phyloP scores from a whole-genome alignment of 805 yeast species.

The Monosporozyma aerobia region DNA sequence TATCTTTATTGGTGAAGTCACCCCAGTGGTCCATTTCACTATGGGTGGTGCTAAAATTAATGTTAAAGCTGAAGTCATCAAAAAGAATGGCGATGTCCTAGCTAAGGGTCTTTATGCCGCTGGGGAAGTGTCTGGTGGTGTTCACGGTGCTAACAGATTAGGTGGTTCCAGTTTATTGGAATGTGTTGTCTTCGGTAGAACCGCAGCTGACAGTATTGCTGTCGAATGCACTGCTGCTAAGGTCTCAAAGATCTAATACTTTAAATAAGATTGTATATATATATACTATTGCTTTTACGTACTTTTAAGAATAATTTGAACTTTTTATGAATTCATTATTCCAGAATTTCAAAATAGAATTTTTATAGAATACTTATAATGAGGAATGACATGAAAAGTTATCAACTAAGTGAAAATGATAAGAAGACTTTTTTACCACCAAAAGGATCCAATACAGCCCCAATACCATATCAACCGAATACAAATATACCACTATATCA shows the following conservation, averaged over 20 bases:
- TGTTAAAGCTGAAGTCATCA: slow-evolving; percentile 37
- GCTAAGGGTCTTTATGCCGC: slow-evolving; percentile 47
- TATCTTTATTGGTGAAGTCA: slow-evolving; percentile 42
- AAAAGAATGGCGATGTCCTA: slow-evolving; percentile 24
- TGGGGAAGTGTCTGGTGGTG: slow-evolving; percentile 63
- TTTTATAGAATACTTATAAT: too few species aligned
- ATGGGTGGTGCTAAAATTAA: slow-evolving; percentile 59
- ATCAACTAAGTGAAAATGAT: too few species aligned
- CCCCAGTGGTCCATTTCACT: slow-evolving; percentile 59
- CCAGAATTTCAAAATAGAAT: neutral
- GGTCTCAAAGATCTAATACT: neutral
- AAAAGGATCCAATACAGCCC: too few species aligned
- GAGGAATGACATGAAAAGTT: too few species aligned
- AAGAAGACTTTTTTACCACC: too few species aligned
- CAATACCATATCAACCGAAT: too few species aligned
- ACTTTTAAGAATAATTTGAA: neutral
- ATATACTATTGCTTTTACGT: neutral
- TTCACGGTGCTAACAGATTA: slow-evolving; percentile 55
- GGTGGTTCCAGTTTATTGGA: slow-evolving; percentile 51
- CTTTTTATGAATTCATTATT: neutral
- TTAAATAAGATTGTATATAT: neutral
- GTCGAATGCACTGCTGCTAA: neutral
- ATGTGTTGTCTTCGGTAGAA: slow-evolving; percentile 52
- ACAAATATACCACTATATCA: too few species aligned
- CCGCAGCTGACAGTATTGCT: slow-evolving; percentile 35